Conservation (phyloP, 148 eudicot species). For the Agrostemma githago region DNA sequence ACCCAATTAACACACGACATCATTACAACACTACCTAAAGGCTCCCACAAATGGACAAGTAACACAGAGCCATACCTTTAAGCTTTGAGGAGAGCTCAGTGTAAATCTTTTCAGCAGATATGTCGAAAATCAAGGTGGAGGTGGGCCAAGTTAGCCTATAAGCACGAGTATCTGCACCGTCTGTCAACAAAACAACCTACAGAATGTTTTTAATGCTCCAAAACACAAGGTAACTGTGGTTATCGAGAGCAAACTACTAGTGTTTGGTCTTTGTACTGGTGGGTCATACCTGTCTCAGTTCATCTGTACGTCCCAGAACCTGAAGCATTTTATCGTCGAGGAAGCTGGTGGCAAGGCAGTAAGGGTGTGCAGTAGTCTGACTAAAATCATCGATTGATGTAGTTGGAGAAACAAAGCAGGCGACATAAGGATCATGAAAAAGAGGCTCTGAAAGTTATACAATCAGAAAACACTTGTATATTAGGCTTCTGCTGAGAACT, state of each 20-base stretch:
- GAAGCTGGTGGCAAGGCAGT: conserved; percentile 75
- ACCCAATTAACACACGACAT: background rate
- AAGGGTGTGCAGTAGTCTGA: conserved; percentile 30
- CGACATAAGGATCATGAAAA: conserved; percentile 70
- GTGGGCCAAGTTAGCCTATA: conserved; percentile 79
- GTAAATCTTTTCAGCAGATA: conserved; percentile 59
- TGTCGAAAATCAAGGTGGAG: conserved; percentile 67
- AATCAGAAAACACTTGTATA: background rate
- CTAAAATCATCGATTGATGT: conserved; percentile 23
- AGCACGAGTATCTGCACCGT: conserved; percentile 92
- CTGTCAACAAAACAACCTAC: conserved; percentile 89
- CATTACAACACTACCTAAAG: background rate
- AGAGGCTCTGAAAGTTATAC: conserved; percentile 65
- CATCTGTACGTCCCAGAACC: conserved; percentile 42
- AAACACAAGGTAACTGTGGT: background rate
- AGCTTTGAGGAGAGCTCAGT: conserved; percentile 44
- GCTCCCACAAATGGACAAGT: background rate
- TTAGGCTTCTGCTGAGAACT: background rate
- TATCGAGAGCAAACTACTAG: conserved; percentile 3
- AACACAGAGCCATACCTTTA: conserved; percentile 38
- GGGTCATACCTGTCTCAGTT: conserved; percentile 57
- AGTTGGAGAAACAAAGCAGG: conserved; percentile 52
- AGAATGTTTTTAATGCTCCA: conserved; percentile 16
- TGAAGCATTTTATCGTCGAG: conserved; percentile 69
- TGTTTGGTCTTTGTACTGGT: background rate